Percentiles rank a stretch among this genome's conserved stretches.
Evolutionary conservation across 2,329 filamentous ascomycete species (phyloP).

Genomic region (Penicillium olsonii): DNA sequence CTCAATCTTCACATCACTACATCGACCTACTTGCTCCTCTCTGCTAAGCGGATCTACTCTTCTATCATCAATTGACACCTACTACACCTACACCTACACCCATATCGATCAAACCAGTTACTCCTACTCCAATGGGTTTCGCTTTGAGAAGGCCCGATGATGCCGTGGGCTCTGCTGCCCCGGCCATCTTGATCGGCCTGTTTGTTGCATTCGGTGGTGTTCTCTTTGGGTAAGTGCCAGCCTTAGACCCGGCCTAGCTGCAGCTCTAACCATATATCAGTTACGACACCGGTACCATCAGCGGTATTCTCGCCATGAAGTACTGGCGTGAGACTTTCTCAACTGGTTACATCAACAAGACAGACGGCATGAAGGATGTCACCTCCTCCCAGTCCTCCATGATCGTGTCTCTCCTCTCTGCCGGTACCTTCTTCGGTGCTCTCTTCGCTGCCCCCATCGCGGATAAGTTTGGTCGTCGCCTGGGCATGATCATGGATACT

Average conservation of each 20-base stretch:
- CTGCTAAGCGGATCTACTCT: background rate
- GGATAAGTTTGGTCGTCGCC: conserved; percentile 40
- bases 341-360: conserved; percentile 36
- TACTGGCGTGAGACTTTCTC: conserved; percentile 43
- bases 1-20: background rate
- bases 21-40: background rate
- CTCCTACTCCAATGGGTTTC: conserved; percentile 40
- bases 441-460: conserved; percentile 38
- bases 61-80: background rate
- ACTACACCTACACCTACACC: background rate
- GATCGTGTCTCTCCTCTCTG: conserved; percentile 53
- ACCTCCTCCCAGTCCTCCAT: conserved; percentile 50
- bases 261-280: conserved; percentile 13
- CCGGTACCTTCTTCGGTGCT: conserved; percentile 68
- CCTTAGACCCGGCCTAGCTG: conserved; percentile 1
- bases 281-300: conserved; percentile 59
- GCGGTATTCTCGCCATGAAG: conserved; percentile 53
- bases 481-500: conserved; percentile 40
- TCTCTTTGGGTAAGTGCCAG: conserved; percentile 53
- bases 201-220: conserved; percentile 62
- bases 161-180: conserved; percentile 48
- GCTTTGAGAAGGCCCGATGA: conserved; percentile 48
- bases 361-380: conserved; percentile 46
- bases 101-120: background rate
- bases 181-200: conserved; percentile 56